Conservation (phyloP, 1,284 basidiomycete species). For the Ceratobasidium papillatum region DNA sequence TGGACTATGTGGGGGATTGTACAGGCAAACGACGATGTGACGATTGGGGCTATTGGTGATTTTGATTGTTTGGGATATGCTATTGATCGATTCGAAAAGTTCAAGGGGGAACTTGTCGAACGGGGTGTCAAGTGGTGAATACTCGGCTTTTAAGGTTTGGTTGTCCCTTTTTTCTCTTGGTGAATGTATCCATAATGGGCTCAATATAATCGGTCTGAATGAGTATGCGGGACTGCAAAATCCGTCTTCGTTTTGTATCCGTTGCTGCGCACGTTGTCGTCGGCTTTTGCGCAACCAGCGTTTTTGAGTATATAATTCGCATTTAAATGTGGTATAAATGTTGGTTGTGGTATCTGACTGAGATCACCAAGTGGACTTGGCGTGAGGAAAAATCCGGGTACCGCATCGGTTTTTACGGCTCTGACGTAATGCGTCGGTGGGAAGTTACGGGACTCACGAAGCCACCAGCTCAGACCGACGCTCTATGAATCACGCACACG, state of each 20-base stretch:
- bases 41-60: conserved; percentile 60
- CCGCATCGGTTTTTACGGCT: conserved; percentile 32
- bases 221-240: conserved; percentile 18
- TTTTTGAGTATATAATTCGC: neutral
- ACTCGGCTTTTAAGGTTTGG: neutral
- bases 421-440: conserved; percentile 29
- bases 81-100: conserved; percentile 62
- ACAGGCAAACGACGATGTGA: conserved; percentile 83
- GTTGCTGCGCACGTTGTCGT: neutral
- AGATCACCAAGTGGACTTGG: neutral
- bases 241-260: conserved; percentile 15
- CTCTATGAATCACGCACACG: neutral
- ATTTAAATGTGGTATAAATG: neutral
- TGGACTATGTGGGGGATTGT: conserved; percentile 95
- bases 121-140: conserved; percentile 43
- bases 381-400: conserved; percentile 23
- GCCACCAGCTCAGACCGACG: neutral
- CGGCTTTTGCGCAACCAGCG: neutral
- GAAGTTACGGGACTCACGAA: conserved; percentile 13
- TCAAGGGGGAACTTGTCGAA: conserved; percentile 44
- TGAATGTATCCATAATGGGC: conserved; percentile 2
- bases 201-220: neutral
- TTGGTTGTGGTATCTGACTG: neutral
- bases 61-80: conserved; percentile 84
- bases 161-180: neutral